phyloP scores from a whole-genome alignment of 805 yeast species.

The Dipodascus geniculatus region DNA sequence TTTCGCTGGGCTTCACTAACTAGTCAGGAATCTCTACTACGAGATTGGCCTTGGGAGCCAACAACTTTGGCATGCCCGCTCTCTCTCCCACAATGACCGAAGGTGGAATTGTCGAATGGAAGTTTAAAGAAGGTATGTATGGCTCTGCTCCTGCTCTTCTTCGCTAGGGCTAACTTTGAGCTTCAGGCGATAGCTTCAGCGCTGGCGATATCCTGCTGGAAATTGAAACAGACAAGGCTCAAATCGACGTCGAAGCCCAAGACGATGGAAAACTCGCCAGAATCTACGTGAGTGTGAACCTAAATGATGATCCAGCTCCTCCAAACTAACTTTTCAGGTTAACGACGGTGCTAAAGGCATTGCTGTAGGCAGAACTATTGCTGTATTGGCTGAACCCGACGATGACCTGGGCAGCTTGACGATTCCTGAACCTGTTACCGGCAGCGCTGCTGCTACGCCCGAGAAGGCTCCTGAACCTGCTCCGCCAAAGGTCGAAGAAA shows the following conservation, averaged over 20 bases:
- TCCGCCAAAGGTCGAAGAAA: conserved; percentile 13
- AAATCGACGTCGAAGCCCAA: conserved; percentile 92
- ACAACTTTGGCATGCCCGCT: conserved; percentile 81
- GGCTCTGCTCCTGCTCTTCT: neutral
- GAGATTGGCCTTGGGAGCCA: conserved; percentile 16
- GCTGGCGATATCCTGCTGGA: conserved; percentile 96
- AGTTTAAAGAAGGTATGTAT: conserved; percentile 50
- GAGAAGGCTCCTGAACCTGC: conserved; percentile 14
- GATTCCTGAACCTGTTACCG: conserved; percentile 35
- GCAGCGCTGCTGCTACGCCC: conserved; percentile 15
- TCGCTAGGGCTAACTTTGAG: neutral
- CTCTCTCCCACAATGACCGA: conserved; percentile 98
- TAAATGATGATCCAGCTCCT: too few relatives aligned
- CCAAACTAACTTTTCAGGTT: neutral
- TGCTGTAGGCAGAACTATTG: conserved; percentile 83
- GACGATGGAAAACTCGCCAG: conserved; percentile 89
- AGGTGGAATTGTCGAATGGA: conserved; percentile 90
- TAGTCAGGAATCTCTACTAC: neutral
- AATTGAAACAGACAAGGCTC: conserved; percentile 95
- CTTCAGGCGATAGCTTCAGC: conserved; percentile 46
- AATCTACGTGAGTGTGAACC: conserved; percentile 30
- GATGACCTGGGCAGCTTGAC: conserved; percentile 64
- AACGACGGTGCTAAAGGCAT: conserved; percentile 69
- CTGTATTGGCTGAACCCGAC: conserved; percentile 74
- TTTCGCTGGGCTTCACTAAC: neutral